Conservation (phyloP, 371 early-diverging fungal genomes). For the Batkoa obscura region DNA sequence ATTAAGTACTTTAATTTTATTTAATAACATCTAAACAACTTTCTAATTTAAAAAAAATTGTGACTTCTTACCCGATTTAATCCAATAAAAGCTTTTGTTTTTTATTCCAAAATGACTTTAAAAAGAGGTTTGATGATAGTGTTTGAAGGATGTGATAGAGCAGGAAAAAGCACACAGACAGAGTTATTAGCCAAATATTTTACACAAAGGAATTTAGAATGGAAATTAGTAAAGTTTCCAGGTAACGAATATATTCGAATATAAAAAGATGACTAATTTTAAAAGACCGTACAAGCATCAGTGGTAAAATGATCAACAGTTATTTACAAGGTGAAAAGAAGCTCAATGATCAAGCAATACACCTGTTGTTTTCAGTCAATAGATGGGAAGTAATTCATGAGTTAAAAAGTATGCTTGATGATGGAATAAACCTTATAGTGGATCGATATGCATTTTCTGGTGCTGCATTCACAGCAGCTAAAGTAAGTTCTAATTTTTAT, state of each 20-base stretch:
- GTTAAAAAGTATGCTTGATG: slow-evolving; percentile 26
- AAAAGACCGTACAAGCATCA: slow-evolving; percentile 70
- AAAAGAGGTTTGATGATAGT: slow-evolving; percentile 82
- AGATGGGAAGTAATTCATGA: slow-evolving; percentile 37
- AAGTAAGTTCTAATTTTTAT: slow-evolving; percentile 18
- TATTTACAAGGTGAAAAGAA: slow-evolving; percentile 53
- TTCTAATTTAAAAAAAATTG: too few relatives aligned
- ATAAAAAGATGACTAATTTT: neutral
- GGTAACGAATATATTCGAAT: slow-evolving; percentile 16
- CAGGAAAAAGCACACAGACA: slow-evolving; percentile 90
- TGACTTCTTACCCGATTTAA: too few relatives aligned
- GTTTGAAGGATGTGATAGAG: slow-evolving; percentile 93
- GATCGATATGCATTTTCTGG: slow-evolving; percentile 98
- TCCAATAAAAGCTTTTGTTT: too few relatives aligned
- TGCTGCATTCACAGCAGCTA: slow-evolving; percentile 83
- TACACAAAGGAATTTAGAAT: slow-evolving; percentile 16
- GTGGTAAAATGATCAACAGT: slow-evolving; percentile 79
- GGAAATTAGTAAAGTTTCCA: slow-evolving; percentile 50
- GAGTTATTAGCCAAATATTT: slow-evolving; percentile 39
- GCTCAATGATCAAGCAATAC: slow-evolving; percentile 71
- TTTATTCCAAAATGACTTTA: slow-evolving; percentile 6
- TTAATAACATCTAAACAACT: too few relatives aligned
- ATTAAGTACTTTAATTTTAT: too few relatives aligned
- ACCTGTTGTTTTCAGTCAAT: slow-evolving; percentile 94
- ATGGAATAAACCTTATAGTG: slow-evolving; percentile 62